Base-by-base conservation (phyloP, 768 basidiomycete species). In the Podaxis carcinomalis region DNA sequence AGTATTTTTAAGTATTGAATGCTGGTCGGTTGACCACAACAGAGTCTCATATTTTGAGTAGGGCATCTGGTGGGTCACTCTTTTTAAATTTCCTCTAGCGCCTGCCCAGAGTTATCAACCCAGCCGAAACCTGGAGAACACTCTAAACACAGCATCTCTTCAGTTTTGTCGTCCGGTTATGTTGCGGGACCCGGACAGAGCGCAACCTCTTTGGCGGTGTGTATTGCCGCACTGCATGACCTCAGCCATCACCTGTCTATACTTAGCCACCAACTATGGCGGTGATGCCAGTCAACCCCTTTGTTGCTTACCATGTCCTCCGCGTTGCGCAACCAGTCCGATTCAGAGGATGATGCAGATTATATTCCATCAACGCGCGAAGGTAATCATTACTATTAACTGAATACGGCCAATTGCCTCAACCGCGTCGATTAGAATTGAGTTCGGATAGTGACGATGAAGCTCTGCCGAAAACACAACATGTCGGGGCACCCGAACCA, bases 321-420 rank as follows among this genome's bases (percentile, higher is more conserved):
- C 6, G 5, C 39, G 47, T 32, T 68, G 14, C 53, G 3, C 32
- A 37, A 5, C 32, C 52, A 78, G 59, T 83, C 83, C 2, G 88
- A 88, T 66, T 86, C 85, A 23, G 88, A 88, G 66, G 83, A 87
- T 62, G 87, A 88, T 65, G 78, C 77, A n/a, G 90, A 92, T 70
- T 91, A 88, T 58, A 76, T 85, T 16, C 90, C 88, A 19, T 75
- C 77, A 21, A 73, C 67, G 25, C 74, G 80, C n/a, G 73, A 73
- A 63, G 76, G 74, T 82, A 63, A 57, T 57, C 57, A 23, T 4
- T 0, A 23, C 4, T n/a, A 25, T 9, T 49, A 2, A 4, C 35
- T 36, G 13, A 5, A 2, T 13, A 19, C 21, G 6, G n/a, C 7
- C n/a, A 23, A 5, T 5, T 5, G 4, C 9, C 21, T 49, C 13